Evolutionary conservation across 129 eudicot species (phyloP), one percentile per base, ranked within the genome.

Genomic region (Tanacetum coccineum): DNA sequence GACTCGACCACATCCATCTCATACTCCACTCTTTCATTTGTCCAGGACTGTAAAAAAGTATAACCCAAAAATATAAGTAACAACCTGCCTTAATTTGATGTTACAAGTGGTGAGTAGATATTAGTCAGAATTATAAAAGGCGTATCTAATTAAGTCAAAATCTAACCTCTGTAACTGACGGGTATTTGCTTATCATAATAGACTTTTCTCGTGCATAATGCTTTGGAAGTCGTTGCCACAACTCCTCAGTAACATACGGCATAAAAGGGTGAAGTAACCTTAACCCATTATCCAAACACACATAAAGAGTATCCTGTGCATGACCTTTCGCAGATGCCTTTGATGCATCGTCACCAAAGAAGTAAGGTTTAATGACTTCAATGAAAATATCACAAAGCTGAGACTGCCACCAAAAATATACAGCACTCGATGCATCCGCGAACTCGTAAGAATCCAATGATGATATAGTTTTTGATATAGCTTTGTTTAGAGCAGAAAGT

Each of bases 361-460:
- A 91, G 71, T 85, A 91, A 6, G 97, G 97, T 66, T 91, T 91
- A 11, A 91, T 87, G 22, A 76, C 85, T 81, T 91, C 97, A 60
- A 91, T 87, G 53, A 82, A 91, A 40, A 87, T 83, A 76, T 91
- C 96, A 78, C 97, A 91, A 61, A 91, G 78, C 59, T 91, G 96
- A 74, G 59, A 87, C 74, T 85, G 87, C 97, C 97, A 91, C 97
- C 96, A 92, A 1, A 84, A 79, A 74, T 82, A 86, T 21, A 88
- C 87, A 57, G 96, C 96, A 68, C 80, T 92, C 18, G 98, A 83
- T 30, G 98, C 98, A 70, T 92, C 98, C 25, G 98, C 86, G 71
- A 92, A 88, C 72, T 92, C 91, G 9, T 78, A 88, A 4, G 84
- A 61, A 12, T 88, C 96, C 22, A 92, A 80, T 14, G 96, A 86